A percentile compares a stretch with the other conserved stretches of the same genome.
phyloP scores from a whole-genome alignment of 2,329 filamentous ascomycete genomes.

The Blumeria graminis region DNA sequence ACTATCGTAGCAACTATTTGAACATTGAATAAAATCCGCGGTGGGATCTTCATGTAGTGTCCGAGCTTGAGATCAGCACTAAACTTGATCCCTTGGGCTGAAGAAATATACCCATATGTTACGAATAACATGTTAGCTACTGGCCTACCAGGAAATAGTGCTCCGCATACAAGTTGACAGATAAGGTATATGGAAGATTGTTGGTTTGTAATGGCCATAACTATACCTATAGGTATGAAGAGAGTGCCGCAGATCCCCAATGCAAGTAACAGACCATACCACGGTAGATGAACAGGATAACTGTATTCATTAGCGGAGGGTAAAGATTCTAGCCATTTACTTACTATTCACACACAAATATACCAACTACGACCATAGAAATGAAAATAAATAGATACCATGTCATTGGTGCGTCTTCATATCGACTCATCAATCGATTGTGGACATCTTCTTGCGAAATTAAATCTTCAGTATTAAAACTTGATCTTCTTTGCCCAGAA shows the following conservation, averaged over 20 bases:
- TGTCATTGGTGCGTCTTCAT: conserved; percentile 54
- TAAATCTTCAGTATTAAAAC: conserved; percentile 21
- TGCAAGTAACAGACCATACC: conserved; percentile 64
- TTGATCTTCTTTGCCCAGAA: conserved; percentile 5
- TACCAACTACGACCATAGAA: conserved; percentile 53
- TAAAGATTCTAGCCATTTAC: conserved; percentile 13
- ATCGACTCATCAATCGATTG: conserved; percentile 59
- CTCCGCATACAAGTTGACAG: conserved; percentile 64
- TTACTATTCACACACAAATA: conserved; percentile 68
- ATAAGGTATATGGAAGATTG: conserved; percentile 71
- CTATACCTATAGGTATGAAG: conserved; percentile 76
- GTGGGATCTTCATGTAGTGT: conserved; percentile 73
- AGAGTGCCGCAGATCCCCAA: conserved; percentile 55
- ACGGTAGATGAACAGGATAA: conserved; percentile 60
- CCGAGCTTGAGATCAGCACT: conserved; percentile 69
- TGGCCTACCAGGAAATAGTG: conserved; percentile 59
- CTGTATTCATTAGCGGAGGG: conserved; percentile 16
- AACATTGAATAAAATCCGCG: conserved; percentile 52
- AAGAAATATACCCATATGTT: conserved; percentile 75
- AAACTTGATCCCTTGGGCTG: conserved; percentile 73
- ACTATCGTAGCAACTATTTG: conserved; percentile 55
- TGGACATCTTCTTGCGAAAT: conserved; percentile 60
- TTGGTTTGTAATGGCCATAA: conserved; percentile 83
- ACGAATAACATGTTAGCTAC: conserved; percentile 89
- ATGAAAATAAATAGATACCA: conserved; percentile 63